Evolutionary conservation across 306 rosid genomes (phyloP), one percentile per base, ranked within the genome.

Genomic region (Hippophae tibetana): DNA sequence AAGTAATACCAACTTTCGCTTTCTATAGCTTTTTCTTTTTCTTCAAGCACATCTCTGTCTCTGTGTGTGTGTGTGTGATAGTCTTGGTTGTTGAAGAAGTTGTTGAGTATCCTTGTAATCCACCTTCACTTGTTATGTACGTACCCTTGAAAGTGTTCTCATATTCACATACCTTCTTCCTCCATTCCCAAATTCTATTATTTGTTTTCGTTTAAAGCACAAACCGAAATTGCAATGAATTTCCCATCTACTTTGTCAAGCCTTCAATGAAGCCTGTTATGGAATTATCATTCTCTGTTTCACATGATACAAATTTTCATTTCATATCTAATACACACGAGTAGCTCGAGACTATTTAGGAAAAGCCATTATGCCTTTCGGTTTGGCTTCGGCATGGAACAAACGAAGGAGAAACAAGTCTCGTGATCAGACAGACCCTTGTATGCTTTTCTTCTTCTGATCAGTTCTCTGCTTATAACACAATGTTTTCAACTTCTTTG

Each of bases 311-410:
- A 55, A 57, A 58, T 78, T 69, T 66, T 61, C 76, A 58, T 64
- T 74, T 70, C 65, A 57, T 52, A 46, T 70, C 57, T 25, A 42
- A 50, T 56, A 63, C 61, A 70, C 58, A 38, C 13, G 63, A 13
- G 61, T 56, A 8, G 5, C 9, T 40, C 49, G 41, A 43, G 13
- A 63, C 14, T 12, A 26, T 41, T 59, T 14, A 60, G 67, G 66
- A 61, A 82, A 62, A 65, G 58, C 56, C 68, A 72, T 62, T 60
- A 88, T 92, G 96, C 88, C 95, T 47, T 92, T 92, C 70, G 81
- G 93, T 66, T 80, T 92, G 67, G 86, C 88, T 65, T 81, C 96
- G 5, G 99, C 99, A 0, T 92, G 96, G 99, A 88, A 86, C 75
- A 92, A 92, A 79, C 87, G 99, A 58, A 76, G 96, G 13, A 80